Evolutionary conservation across 192 early-diverging fungal species (phyloP).

Genomic region (Polychytrium aggregatum): DNA sequence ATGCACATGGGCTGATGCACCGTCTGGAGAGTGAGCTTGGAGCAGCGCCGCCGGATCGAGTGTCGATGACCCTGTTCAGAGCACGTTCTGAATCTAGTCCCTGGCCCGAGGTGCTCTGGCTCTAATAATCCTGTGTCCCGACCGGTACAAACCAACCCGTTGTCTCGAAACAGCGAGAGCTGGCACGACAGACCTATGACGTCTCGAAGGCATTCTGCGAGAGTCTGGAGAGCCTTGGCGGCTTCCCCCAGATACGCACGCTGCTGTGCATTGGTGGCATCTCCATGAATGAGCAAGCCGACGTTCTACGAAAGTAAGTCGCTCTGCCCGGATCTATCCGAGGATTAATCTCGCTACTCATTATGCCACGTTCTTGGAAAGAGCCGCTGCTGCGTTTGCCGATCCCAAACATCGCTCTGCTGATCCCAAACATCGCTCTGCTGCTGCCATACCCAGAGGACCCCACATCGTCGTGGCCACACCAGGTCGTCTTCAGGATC

Average conservation of each 20-base stretch:
- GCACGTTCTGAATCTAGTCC: too few species aligned
- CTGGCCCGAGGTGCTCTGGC: too few species aligned
- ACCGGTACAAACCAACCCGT: too few species aligned
- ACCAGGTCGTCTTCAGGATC: slow-evolving; percentile 86
- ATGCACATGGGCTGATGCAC: too few species aligned
- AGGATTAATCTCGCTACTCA: too few species aligned
- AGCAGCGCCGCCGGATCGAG: too few species aligned
- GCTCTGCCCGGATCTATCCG: too few species aligned
- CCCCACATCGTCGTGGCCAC: slow-evolving; percentile 94
- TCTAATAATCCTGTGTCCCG: too few species aligned
- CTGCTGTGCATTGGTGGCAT: slow-evolving; percentile 93
- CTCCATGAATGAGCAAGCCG: slow-evolving; percentile 75
- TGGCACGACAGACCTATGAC: slow-evolving; percentile 89
- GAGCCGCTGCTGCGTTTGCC: not conserved
- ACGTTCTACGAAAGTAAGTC: slow-evolving; percentile 55
- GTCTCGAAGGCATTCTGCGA: slow-evolving; percentile 58
- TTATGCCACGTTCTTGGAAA: slow-evolving; percentile 16
- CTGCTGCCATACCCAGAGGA: too few species aligned
- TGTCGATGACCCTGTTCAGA: too few species aligned
- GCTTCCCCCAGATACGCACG: slow-evolving; percentile 60
- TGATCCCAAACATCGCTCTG: too few species aligned
- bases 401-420: not conserved
- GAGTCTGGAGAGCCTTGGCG: slow-evolving; percentile 41
- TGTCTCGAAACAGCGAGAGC: slow-evolving; percentile 56
- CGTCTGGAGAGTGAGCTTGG: too few species aligned